Evolutionary conservation across 176 grass and related monocot genomes (phyloP), one percentile per base, ranked within the genome.

Genomic region (Tillandsia fasciculata): DNA sequence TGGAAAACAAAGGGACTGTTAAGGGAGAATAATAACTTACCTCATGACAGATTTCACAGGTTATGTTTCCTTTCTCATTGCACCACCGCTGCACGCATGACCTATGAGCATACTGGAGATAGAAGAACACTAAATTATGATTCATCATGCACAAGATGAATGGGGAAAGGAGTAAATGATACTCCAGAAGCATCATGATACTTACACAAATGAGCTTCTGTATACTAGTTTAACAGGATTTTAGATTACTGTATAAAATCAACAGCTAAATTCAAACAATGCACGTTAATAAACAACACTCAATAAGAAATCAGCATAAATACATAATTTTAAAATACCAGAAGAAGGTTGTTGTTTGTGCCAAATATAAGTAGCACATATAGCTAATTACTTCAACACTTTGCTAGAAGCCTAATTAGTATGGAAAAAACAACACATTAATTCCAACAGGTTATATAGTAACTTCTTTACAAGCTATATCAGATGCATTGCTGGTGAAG

Each of bases 11-110:
- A 61, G 9, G 18, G 12, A 61, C 5, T 17, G 12, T 17, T 15
- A 59, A 59, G 18, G 10, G 28, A 27, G 14, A n/a, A 28, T 3
- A 28, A 26, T 67, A 79, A 67, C 64, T 81, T 48, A 85, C 87
- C 82, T 89, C 87, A 82, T 85, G 82, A 70, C 82, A 89, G 33
- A 96, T 96, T 85, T 96, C 91, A 70, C 91, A 96, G 71, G 73
- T 87, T 74, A 83, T 79, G 76, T 96, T 84, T 67, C 91, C 87
- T 83, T 96, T 96, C 71, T 96, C 91, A 76, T 96, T 87, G 84
- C 91, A 96, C 91, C 91, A 96, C 26, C 84, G 77, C 27, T 96
- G 91, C 67, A 96, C 91, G 57, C 91, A 96, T 61, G 73, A 76
- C 58, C 91, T 81, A 76, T 96, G 91, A 66, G 91, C 91, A 90